phyloP scores from a whole-genome alignment of 2,329 filamentous ascomycete species.

The Pseudogymnoascus sp. region DNA sequence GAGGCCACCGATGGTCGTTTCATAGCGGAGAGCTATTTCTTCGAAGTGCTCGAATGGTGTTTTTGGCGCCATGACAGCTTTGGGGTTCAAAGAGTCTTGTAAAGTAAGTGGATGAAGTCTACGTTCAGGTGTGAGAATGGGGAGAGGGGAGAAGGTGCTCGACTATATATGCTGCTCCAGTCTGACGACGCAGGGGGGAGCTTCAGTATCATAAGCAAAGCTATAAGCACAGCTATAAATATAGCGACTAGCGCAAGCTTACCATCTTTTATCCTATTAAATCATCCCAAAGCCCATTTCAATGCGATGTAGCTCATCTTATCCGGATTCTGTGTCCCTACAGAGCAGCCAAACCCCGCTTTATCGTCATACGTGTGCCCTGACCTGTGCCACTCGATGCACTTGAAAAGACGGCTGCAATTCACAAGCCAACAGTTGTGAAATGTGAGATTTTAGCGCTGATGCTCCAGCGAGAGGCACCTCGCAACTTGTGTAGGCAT shows the following conservation, averaged over 20 bases:
- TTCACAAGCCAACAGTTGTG: neutral
- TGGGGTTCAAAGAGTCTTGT: neutral
- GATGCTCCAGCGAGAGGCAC: neutral
- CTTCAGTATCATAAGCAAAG: neutral
- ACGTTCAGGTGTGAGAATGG: neutral
- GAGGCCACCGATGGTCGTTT: slow-evolving; percentile 15
- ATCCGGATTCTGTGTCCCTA: neutral
- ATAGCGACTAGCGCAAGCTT: neutral
- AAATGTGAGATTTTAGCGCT: slow-evolving; percentile 1
- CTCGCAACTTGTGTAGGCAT: neutral
- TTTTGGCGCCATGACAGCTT: neutral
- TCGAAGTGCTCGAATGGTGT: slow-evolving; percentile 4
- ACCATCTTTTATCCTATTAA: neutral
- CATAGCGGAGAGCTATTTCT: slow-evolving; percentile 16
- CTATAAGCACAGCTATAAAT: neutral
- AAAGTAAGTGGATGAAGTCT: neutral
- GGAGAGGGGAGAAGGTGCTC: neutral
- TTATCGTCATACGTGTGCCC: neutral
- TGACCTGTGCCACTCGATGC: neutral
- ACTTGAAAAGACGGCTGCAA: neutral
- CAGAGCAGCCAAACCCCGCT: neutral
- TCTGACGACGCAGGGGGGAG: neutral
- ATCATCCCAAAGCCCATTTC: neutral
- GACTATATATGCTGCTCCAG: neutral
- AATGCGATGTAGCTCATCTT: neutral